Evolutionary conservation across 2,329 filamentous ascomycete species (phyloP), one percentile per base, ranked within the genome.

Genomic region (Fusarium oligoseptatum): DNA sequence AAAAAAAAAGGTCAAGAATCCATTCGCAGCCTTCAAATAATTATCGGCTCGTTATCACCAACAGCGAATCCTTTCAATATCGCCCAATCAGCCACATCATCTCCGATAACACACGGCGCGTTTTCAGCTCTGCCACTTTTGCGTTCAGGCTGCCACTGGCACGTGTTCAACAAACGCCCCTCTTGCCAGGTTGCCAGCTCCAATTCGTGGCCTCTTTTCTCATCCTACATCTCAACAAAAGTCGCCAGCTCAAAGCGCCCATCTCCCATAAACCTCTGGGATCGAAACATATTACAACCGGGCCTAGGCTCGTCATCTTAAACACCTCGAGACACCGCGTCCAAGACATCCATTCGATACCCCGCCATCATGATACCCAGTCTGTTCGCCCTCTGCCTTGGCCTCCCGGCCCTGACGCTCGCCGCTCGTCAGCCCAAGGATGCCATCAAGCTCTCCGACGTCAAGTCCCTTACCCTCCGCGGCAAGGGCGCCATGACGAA

Each of bases 381-480:
- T 58, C 68, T 62, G 12, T 50, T 80, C 48, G 58, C 73, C 61
- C 56, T 75, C 62, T 11, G 76, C 61, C 64, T 81, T 68, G 24
- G 72, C 64, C 73, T 82, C 43, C 78, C 80, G 17, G 52, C 76
- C 60, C 75, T 81, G 60, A 56, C 77, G 67, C 65, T 77, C 45
- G 62, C 78, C 55, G 72, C 80, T 27, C 79, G 80, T 9, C 71
- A 60, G 32, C 85, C 88, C 67, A 85, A 84, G 43, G 83, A 89
- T 78, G 88, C 88, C 67, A 88, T 91, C 79, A 87, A 89, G 67
- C 87, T 91, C 76, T 90, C 88, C 29, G 78, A 87, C 3, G 93
- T 98, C 65, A 90, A 94, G 76, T 88, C 92, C 57, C 89, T 98
- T 45, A 98, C 95, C 8, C 89, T 98, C 14, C 92, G 91, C 69